Evolutionary conservation across 805 yeast species (phyloP).

Genomic region (Ogataea chonburiensis): DNA sequence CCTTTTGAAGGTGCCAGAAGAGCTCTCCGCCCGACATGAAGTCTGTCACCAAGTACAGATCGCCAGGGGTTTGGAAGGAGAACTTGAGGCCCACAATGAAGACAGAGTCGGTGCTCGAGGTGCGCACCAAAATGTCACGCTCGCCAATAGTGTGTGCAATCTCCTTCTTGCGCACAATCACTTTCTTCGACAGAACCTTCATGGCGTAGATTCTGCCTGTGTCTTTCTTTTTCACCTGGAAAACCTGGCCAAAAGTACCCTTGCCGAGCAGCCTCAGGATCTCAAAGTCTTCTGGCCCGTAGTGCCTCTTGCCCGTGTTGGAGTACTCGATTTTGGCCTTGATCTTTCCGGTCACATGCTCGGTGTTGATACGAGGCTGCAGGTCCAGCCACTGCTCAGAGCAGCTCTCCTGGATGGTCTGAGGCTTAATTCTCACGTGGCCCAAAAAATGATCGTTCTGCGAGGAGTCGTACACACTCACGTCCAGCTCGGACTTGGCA

Average conservation of each 20-base stretch:
- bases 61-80: slow-evolving; percentile 93
- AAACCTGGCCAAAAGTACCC: slow-evolving; percentile 98
- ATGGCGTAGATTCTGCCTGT: slow-evolving; percentile 92
- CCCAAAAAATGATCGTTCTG: slow-evolving; percentile 85
- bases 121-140: slow-evolving; percentile 88
- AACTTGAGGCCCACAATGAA: slow-evolving; percentile 95
- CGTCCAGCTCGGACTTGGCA: slow-evolving; percentile 76
- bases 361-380: slow-evolving; percentile 72
- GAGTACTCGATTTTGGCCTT: slow-evolving; percentile 73
- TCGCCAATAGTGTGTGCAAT: slow-evolving; percentile 98
- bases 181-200: slow-evolving; percentile 93
- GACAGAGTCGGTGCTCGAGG: slow-evolving; percentile 74
- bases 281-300: slow-evolving; percentile 94
- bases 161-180: slow-evolving; percentile 94
- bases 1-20: slow-evolving; percentile 75
- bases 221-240: slow-evolving; percentile 90
- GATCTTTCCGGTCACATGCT: slow-evolving; percentile 73
- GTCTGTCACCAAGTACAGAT: slow-evolving; percentile 90
- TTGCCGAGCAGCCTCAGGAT: slow-evolving; percentile 87
- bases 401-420: slow-evolving; percentile 42
- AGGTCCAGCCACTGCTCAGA: slow-evolving; percentile 73
- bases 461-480: slow-evolving; percentile 86
- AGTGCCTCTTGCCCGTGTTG: slow-evolving; percentile 66
- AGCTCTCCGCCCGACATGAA: slow-evolving; percentile 98
- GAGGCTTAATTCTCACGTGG: slow-evolving; percentile 71